These are phyloP conservation scores for Cymbidium sinense DNA, from an alignment of 106 monocot species.

Conservation along the genomic window DNA sequence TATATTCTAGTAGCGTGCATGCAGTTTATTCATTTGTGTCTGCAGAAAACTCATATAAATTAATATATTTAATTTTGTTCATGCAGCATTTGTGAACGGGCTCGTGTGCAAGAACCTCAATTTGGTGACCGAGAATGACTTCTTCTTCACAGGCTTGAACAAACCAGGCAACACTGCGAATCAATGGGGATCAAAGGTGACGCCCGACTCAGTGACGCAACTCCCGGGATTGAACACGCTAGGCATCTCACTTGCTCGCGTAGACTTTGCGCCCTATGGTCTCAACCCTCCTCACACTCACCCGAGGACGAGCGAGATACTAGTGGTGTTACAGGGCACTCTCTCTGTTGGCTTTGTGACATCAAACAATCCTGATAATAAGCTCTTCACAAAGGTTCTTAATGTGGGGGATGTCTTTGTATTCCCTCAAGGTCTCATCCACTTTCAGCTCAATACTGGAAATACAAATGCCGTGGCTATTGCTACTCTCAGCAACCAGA, in stretches of 20 bases:
- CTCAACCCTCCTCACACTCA: slow-evolving; percentile 88
- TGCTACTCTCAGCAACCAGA: slow-evolving; percentile 47
- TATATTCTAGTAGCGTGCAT: not conserved
- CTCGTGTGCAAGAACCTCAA: slow-evolving; percentile 37
- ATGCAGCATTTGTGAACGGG: slow-evolving; percentile 14
- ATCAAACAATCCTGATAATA: slow-evolving; percentile 31
- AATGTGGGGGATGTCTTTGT: slow-evolving; percentile 58
- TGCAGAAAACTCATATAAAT: not conserved
- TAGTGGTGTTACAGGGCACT: slow-evolving; percentile 42
- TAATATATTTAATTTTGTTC: not conserved
- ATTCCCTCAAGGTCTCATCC: slow-evolving; percentile 73
- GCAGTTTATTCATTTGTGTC: not conserved
- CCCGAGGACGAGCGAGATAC: slow-evolving; percentile 58
- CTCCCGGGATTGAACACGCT: slow-evolving; percentile 49
- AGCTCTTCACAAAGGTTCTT: slow-evolving; percentile 32
- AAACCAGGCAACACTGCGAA: slow-evolving; percentile 38
- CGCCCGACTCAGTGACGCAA: slow-evolving; percentile 42
- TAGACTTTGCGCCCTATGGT: slow-evolving; percentile 39
- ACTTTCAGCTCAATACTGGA: slow-evolving; percentile 59
- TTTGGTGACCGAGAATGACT: slow-evolving; percentile 39
- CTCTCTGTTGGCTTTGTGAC: slow-evolving; percentile 68
- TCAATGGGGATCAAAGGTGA: slow-evolving; percentile 34
- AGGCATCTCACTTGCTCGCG: slow-evolving; percentile 69
- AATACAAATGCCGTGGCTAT: slow-evolving; percentile 20
- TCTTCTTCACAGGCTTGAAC: slow-evolving; percentile 49